These are phyloP conservation scores for Plasmodium fragile DNA, from an alignment of 169 alveolate genomes.

Conservation along the genomic window DNA sequence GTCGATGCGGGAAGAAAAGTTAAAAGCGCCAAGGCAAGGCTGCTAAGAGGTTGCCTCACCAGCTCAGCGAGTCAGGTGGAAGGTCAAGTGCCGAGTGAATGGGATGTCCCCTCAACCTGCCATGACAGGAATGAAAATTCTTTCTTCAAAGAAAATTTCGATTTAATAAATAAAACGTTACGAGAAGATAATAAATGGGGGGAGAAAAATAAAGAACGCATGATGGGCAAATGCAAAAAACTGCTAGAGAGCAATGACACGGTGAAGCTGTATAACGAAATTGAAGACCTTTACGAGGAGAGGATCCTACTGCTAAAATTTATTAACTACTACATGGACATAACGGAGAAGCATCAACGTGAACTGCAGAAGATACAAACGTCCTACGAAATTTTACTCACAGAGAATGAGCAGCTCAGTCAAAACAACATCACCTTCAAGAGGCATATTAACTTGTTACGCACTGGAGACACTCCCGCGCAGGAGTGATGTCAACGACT, in stretches of 20 bases:
- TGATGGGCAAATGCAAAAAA: slow-evolving; percentile 10
- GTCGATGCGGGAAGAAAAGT: not conserved
- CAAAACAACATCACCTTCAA: slow-evolving; percentile 51
- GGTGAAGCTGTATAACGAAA: not conserved
- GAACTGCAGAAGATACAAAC: slow-evolving; percentile 6
- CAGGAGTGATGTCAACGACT: not conserved
- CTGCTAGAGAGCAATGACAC: slow-evolving; percentile 11
- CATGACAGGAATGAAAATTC: not conserved
- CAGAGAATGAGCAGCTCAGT: slow-evolving; percentile 51
- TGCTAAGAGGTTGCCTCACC: not conserved
- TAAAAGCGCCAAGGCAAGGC: not conserved
- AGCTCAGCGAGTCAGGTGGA: not conserved
- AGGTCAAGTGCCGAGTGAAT: not conserved
- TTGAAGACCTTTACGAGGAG: slow-evolving; percentile 35
- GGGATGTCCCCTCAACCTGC: not conserved
- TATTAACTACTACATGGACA: slow-evolving; percentile 4
- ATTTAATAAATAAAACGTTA: not conserved
- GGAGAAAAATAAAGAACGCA: slow-evolving; percentile 12
- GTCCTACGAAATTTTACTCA: slow-evolving; percentile 13
- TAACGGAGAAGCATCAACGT: not conserved
- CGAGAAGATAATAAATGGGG: not conserved
- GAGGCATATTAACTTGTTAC: slow-evolving; percentile 16
- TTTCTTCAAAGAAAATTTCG: not conserved
- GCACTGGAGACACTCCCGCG: not conserved
- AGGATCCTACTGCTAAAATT: slow-evolving; percentile 29